Evolutionary conservation across 164 flowering plant species (phyloP).

Genomic region (Kalanchoe fedtschenkoi): DNA sequence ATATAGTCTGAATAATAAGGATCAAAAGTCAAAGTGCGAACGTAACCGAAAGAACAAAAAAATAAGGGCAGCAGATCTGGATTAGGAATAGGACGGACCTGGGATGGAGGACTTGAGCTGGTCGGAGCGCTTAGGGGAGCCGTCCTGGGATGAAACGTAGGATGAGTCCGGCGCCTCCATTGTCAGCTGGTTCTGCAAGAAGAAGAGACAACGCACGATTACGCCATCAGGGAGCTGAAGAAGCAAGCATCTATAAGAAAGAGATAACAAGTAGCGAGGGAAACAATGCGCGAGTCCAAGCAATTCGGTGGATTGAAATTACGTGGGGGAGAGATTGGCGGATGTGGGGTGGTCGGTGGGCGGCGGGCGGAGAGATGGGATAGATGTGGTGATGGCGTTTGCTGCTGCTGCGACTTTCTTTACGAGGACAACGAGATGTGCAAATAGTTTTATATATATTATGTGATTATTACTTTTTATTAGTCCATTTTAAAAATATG

Average conservation of each 20-base stretch:
- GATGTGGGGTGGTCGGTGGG: too few relatives aligned
- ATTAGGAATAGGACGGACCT: not conserved
- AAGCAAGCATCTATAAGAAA: too few relatives aligned
- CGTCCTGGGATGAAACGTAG: slow-evolving; percentile 4
- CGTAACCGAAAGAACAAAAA: too few relatives aligned
- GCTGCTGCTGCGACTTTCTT: not conserved
- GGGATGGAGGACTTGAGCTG: not conserved
- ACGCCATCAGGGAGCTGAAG: too few relatives aligned
- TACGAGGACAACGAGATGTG: not conserved
- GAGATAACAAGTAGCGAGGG: not conserved
- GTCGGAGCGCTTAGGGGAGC: not conserved
- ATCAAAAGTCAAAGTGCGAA: not conserved
- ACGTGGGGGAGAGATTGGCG: not conserved
- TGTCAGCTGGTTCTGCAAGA: not conserved
- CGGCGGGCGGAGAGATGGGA: not conserved
- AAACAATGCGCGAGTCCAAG: not conserved
- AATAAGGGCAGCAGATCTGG: not conserved
- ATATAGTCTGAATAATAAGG: not conserved
- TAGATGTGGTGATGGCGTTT: not conserved
- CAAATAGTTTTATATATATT: too few relatives aligned
- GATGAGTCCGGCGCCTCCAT: slow-evolving; percentile 4
- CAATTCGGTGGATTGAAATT: not conserved
- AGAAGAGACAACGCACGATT: not conserved
- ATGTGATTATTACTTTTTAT: too few relatives aligned
- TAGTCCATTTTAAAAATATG: too few relatives aligned